Evolutionary conservation across 495 filamentous ascomycete species (phyloP).

Genomic region (Tuber calosporum): DNA sequence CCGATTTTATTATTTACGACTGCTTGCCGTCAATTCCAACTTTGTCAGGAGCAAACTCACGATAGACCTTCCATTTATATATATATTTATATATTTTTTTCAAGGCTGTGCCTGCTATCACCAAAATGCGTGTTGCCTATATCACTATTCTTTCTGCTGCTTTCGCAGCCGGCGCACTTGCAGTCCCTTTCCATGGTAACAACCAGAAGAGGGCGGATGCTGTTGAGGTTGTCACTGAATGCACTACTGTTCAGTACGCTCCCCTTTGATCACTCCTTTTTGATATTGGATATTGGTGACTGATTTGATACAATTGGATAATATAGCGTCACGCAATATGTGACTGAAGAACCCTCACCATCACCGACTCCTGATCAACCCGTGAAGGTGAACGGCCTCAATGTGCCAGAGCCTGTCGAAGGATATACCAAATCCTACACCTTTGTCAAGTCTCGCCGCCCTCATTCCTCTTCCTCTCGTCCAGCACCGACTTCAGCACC

Average conservation of each 20-base stretch:
- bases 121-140: conserved; percentile 34
- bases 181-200: conserved; percentile 22
- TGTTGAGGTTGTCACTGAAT: conserved; percentile 19
- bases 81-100: background rate
- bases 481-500: background rate
- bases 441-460: background rate
- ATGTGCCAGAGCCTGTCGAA: background rate
- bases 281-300: background rate
- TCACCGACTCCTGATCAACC: background rate
- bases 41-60: conserved; percentile 2
- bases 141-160: conserved; percentile 20
- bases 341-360: conserved; percentile 3
- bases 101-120: background rate
- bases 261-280: conserved; percentile 5
- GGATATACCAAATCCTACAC: background rate
- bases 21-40: conserved; percentile 5
- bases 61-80: conserved; percentile 1
- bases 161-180: conserved; percentile 20
- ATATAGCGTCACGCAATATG: conserved; percentile 18
- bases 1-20: conserved; percentile 5
- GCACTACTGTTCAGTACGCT: conserved; percentile 25
- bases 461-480: conserved; percentile 1
- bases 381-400: background rate
- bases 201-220: conserved; percentile 19
- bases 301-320: background rate